Evolutionary conservation across 2,329 filamentous ascomycete genomes (phyloP).

Genomic region (Aspergillus puulaauensis): DNA sequence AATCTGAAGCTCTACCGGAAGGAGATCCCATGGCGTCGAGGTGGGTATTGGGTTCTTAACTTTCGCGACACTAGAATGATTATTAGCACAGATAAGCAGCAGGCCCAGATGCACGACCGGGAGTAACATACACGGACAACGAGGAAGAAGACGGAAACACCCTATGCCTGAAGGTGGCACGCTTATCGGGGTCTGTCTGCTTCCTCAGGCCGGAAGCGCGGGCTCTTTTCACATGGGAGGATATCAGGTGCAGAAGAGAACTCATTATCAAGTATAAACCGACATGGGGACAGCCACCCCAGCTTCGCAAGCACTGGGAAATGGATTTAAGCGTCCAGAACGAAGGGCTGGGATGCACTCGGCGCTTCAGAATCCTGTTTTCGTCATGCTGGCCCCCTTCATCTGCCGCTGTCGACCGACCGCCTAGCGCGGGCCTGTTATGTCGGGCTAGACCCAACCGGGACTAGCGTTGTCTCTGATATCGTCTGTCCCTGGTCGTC

Average conservation of each 20-base stretch:
- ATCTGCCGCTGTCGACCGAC: not conserved
- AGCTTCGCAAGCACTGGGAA: slow-evolving; percentile 12
- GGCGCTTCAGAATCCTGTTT: slow-evolving; percentile 5
- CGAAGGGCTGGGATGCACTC: not conserved
- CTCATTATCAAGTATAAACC: slow-evolving; percentile 32
- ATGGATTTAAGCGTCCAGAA: slow-evolving; percentile 9
- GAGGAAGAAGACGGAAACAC: slow-evolving; percentile 24
- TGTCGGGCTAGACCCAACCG: not conserved
- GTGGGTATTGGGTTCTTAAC: slow-evolving; percentile 25
- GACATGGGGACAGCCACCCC: slow-evolving; percentile 30
- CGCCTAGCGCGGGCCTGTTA: not conserved
- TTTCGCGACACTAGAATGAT: slow-evolving; percentile 22
- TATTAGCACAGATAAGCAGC: slow-evolving; percentile 10
- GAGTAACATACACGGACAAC: slow-evolving; percentile 24
- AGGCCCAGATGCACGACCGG: not conserved
- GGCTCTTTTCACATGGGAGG: slow-evolving; percentile 30
- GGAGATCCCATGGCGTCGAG: slow-evolving; percentile 37
- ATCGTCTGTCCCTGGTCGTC: not conserved
- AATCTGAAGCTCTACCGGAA: slow-evolving; percentile 44
- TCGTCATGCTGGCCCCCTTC: not conserved
- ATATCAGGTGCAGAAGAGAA: slow-evolving; percentile 32
- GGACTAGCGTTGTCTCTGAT: not conserved
- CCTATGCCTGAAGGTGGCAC: slow-evolving; percentile 22
- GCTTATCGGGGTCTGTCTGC: slow-evolving; percentile 27
- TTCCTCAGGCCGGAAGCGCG: slow-evolving; percentile 31